Conservation (phyloP, 148 eudicot species). For the Vaccinium corymbosum region DNA sequence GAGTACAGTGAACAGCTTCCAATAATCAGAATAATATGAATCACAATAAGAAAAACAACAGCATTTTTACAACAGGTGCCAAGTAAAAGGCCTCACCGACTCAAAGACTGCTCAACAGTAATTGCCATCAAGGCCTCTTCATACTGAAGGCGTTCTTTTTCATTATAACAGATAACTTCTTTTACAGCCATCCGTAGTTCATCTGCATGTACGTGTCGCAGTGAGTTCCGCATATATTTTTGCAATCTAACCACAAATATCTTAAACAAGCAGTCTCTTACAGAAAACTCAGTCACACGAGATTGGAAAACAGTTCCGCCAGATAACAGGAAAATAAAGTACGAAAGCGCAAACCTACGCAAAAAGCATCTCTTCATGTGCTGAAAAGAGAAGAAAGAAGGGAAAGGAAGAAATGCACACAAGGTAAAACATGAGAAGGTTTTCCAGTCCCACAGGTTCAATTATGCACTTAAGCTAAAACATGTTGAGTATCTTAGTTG, state of each 20-base stretch:
- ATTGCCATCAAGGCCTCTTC: constrained; percentile 87
- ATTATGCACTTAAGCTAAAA: background rate
- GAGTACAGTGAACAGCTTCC: background rate
- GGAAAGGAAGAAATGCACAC: background rate
- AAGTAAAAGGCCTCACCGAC: constrained; percentile 43
- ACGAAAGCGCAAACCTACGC: background rate
- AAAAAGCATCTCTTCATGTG: background rate
- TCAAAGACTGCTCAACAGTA: constrained; percentile 84
- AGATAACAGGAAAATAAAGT: background rate
- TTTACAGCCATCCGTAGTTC: constrained; percentile 84
- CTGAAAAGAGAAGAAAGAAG: background rate
- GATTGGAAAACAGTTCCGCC: background rate
- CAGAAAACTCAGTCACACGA: background rate
- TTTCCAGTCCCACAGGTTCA: background rate
- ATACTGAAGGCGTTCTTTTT: constrained; percentile 46
- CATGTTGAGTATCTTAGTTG: background rate
- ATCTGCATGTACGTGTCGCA: constrained; percentile 40
- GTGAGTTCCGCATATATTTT: constrained; percentile 1
- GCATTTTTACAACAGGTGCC: background rate
- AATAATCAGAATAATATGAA: constrained; percentile 1
- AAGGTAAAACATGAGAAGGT: background rate
- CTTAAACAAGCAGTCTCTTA: background rate
- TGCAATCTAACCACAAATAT: background rate
- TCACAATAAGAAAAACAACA: constrained; percentile 4
- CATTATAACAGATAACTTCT: constrained; percentile 79